Conservation (phyloP, 495 filamentous ascomycete genomes). For the Tetracladium marchalianum region DNA sequence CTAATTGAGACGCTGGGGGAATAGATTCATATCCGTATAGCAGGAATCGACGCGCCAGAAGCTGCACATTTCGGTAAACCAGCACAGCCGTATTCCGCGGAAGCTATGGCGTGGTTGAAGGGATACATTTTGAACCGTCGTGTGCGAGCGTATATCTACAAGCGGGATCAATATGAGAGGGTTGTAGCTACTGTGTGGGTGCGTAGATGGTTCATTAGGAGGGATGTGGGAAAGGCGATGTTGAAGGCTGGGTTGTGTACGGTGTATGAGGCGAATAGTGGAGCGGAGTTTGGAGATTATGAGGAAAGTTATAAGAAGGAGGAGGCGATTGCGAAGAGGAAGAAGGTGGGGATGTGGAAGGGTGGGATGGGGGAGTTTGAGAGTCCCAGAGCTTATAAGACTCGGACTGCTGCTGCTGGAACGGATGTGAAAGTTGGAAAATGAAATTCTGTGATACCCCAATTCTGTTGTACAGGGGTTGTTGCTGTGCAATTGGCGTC, state of each 20-base stretch:
- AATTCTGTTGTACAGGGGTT: no score
- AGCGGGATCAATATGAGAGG: conserved; percentile 83
- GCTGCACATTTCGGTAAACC: conserved; percentile 82
- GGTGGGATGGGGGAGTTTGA: conserved; percentile 48
- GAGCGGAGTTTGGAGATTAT: conserved; percentile 69
- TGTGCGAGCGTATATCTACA: conserved; percentile 71
- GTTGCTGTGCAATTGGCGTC: no score
- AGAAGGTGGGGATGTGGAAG: conserved; percentile 69
- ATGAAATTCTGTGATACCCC: not conserved
- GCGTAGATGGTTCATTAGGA: conserved; percentile 47
- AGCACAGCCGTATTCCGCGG: conserved; percentile 71
- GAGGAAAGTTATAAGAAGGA: conserved; percentile 57
- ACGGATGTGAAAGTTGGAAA: conserved; percentile 34
- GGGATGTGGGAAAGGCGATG: conserved; percentile 87
- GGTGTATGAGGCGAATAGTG: conserved; percentile 83
- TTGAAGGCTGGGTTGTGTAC: conserved; percentile 72
- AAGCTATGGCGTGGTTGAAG: conserved; percentile 71
- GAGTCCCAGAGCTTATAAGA: conserved; percentile 84
- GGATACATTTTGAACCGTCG: conserved; percentile 60
- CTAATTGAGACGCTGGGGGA: conserved; percentile 1
- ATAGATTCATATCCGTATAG: conserved; percentile 76
- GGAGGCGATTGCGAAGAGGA: conserved; percentile 60
- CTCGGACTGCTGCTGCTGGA: conserved; percentile 37
- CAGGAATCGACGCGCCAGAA: conserved; percentile 90
- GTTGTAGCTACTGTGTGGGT: conserved; percentile 81